phyloP scores from a whole-genome alignment of 2,329 filamentous ascomycete species.

The Ceratocystis huliohia region DNA sequence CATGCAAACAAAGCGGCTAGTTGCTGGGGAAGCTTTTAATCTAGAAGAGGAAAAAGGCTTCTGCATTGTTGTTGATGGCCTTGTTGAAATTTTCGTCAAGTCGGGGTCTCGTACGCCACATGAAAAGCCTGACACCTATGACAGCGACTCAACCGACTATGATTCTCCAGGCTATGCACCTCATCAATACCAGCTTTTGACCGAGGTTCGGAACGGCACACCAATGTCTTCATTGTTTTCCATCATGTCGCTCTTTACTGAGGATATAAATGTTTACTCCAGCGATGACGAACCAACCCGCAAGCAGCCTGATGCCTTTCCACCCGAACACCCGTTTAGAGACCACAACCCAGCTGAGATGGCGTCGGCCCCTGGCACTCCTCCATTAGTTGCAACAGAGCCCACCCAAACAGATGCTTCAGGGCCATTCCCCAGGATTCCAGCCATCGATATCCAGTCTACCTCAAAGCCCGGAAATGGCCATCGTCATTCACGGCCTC shows the following conservation, averaged over 20 bases:
- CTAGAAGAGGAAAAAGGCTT: slow-evolving; percentile 97
- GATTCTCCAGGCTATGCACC: slow-evolving; percentile 46
- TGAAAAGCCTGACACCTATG: slow-evolving; percentile 22
- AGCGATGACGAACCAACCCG: slow-evolving; percentile 43
- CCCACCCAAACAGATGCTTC: slow-evolving; percentile 2
- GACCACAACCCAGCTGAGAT: not conserved
- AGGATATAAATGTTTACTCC: slow-evolving; percentile 71
- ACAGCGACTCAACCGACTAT: slow-evolving; percentile 50
- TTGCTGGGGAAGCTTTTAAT: slow-evolving; percentile 88
- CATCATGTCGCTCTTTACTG: slow-evolving; percentile 91
- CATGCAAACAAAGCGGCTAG: slow-evolving; percentile 95
- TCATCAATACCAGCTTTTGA: slow-evolving; percentile 86
- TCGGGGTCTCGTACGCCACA: slow-evolving; percentile 46
- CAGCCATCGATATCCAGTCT: slow-evolving; percentile 19
- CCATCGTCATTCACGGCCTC: not conserved
- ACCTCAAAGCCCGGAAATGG: not conserved
- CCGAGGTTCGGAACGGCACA: slow-evolving; percentile 93
- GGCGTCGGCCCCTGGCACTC: slow-evolving; percentile 17
- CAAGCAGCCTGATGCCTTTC: slow-evolving; percentile 8
- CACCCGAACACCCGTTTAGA: slow-evolving; percentile 6
- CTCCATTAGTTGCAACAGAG: slow-evolving; percentile 8
- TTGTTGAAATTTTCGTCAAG: slow-evolving; percentile 97
- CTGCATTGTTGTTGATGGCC: slow-evolving; percentile 87
- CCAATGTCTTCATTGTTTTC: slow-evolving; percentile 98
- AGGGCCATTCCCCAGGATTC: slow-evolving; percentile 20